These are phyloP conservation scores for Plantago major DNA, from an alignment of 257 asterid species.

Conservation along the genomic window DNA sequence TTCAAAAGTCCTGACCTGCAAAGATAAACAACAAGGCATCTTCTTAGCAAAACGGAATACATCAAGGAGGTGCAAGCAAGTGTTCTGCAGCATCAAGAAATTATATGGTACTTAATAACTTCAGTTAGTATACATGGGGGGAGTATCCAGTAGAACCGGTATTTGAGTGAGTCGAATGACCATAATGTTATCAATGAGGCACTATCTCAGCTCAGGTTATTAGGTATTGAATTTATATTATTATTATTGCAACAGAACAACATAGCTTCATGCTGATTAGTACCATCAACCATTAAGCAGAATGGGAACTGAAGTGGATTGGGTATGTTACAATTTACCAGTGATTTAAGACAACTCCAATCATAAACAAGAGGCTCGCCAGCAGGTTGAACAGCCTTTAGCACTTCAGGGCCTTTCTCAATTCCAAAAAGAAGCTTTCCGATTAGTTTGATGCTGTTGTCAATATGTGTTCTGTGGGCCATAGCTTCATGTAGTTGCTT, in stretches of 20 bases:
- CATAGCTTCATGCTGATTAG: background rate
- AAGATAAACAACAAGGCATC: background rate
- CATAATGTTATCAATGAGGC: no score
- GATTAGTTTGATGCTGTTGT: conserved; percentile 56
- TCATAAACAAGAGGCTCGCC: conserved; percentile 89
- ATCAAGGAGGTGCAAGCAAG: background rate
- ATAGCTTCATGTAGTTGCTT: conserved; percentile 74
- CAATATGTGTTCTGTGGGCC: conserved; percentile 77
- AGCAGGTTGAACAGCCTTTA: conserved; percentile 49
- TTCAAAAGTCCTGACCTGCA: conserved; percentile 74
- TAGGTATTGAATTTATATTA: no score
- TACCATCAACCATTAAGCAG: no score
- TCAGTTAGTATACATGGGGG: no score
- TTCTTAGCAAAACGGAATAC: background rate
- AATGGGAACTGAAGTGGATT: no score
- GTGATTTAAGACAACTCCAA: conserved; percentile 86
- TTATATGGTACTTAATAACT: no score
- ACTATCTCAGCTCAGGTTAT: no score
- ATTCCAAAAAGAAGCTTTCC: conserved; percentile 86
- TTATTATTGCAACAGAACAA: background rate
- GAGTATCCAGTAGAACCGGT: no score
- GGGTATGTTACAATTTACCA: conserved; percentile 34
- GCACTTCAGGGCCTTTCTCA: conserved; percentile 55
- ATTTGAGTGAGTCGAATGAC: no score
- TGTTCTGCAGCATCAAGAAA: no score